A percentile compares a stretch with the other conserved stretches of the same genome.
Conservation (phyloP, 2,329 filamentous ascomycete species). For the Leptoxyphium fumago region DNA sequence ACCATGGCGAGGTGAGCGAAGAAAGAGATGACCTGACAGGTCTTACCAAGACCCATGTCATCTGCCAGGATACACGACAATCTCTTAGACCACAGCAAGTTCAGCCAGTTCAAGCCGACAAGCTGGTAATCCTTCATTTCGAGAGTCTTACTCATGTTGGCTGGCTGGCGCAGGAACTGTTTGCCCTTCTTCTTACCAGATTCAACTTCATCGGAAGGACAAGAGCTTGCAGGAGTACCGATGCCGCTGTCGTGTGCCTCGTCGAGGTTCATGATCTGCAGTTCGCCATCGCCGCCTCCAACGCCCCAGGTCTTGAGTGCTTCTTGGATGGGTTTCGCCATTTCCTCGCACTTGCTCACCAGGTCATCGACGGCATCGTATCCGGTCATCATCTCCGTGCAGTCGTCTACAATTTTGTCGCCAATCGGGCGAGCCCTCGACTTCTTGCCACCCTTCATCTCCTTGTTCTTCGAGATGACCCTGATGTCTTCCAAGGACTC, state of each 20-base stretch:
- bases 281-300: slow-evolving; percentile 45
- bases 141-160: slow-evolving; percentile 60
- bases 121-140: slow-evolving; percentile 86
- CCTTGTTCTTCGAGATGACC: slow-evolving; percentile 41
- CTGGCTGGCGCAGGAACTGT: slow-evolving; percentile 49
- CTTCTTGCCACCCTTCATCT: slow-evolving; percentile 31
- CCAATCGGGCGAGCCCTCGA: slow-evolving; percentile 39
- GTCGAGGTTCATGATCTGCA: slow-evolving; percentile 43
- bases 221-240: slow-evolving; percentile 41
- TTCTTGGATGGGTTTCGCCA: slow-evolving; percentile 51
- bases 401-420: slow-evolving; percentile 51
- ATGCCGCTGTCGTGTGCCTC: slow-evolving; percentile 50
- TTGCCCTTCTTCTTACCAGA: slow-evolving; percentile 35
- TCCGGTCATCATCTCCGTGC: slow-evolving; percentile 58
- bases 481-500: slow-evolving; percentile 48
- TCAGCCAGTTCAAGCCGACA: slow-evolving; percentile 89
- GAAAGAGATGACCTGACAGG: slow-evolving; percentile 88
- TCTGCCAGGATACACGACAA: slow-evolving; percentile 88
- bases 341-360: slow-evolving; percentile 57
- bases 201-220: slow-evolving; percentile 15
- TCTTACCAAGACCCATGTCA: slow-evolving; percentile 93
- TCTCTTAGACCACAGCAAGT: slow-evolving; percentile 61
- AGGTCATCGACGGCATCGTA: slow-evolving; percentile 74
- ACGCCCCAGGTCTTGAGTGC: slow-evolving; percentile 56
- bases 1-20: slow-evolving; percentile 68